Evolutionary conservation across 208 protist genomes (phyloP).

Genomic region (Herpetomonas tarakana): DNA sequence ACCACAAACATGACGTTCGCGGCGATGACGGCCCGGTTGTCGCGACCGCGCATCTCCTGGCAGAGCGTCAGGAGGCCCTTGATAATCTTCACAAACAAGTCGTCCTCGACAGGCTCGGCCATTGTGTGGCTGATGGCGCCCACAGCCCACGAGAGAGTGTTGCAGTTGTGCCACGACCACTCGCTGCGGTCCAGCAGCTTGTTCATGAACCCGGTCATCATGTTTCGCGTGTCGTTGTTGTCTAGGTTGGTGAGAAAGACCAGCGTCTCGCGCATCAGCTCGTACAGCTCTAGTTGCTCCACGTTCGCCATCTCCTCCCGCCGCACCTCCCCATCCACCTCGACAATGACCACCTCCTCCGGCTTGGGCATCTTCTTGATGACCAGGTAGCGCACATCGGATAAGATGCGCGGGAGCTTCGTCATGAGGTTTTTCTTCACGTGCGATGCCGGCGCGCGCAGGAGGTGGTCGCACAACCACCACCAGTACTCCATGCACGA

Average conservation of each 20-base stretch:
- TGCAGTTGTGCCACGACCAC: slow-evolving; percentile 97
- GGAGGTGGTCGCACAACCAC: slow-evolving; percentile 72
- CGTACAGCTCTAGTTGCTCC: slow-evolving; percentile 97
- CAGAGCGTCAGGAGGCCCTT: slow-evolving; percentile 97
- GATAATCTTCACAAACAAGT: slow-evolving; percentile 98
- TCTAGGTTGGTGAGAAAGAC: slow-evolving; percentile 98
- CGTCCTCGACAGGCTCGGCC: slow-evolving; percentile 95
- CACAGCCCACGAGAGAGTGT: slow-evolving; percentile 99
- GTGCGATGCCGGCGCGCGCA: slow-evolving; percentile 32
- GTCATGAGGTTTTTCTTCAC: slow-evolving; percentile 59
- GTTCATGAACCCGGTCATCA: slow-evolving; percentile 92
- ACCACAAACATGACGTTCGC: slow-evolving; percentile 99
- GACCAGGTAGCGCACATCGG: slow-evolving; percentile 92
- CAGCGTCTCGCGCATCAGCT: slow-evolving; percentile 96
- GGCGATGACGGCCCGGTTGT: slow-evolving; percentile 99
- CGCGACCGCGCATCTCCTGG: slow-evolving; percentile 93
- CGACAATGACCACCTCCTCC: slow-evolving; percentile 99
- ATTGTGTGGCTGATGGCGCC: slow-evolving; percentile 97
- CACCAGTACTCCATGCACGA: slow-evolving; percentile 99
- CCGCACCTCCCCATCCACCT: slow-evolving; percentile 98
- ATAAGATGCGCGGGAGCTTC: slow-evolving; percentile 72
- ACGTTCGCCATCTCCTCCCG: slow-evolving; percentile 97
- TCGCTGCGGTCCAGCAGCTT: slow-evolving; percentile 86
- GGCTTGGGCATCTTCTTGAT: slow-evolving; percentile 98
- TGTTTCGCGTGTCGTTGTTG: slow-evolving; percentile 92